Evolutionary conservation across 1,284 basidiomycete genomes (phyloP), one percentile per base, ranked within the genome.

Genomic region (Cryptococcus wingfieldii): DNA sequence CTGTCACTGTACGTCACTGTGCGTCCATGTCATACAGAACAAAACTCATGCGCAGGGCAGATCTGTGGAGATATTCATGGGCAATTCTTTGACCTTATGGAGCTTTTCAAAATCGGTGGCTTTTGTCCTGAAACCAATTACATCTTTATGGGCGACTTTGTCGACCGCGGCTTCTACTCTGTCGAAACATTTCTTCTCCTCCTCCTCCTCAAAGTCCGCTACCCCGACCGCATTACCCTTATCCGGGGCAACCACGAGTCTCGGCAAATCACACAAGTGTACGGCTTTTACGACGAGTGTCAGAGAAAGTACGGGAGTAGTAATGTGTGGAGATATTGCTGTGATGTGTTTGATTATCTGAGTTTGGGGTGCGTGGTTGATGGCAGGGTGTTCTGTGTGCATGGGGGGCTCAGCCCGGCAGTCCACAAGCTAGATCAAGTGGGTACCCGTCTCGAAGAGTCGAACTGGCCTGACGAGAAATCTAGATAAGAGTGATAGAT

Each of bases 31-130:
- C 25, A 23, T 23, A 23, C 23, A 2, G 23, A 23, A 23, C 14
- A 44, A 18, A 18, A 13, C n/a, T 10, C 42, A 44, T 19, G 5
- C 42, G 10, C 42, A 44, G 19, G 19, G 5, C 65, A 93, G 91
- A 94, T 98, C 77, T 98, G 96, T 72, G 95, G 95, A 19, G 96
- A 98, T 79, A 98, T 98, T 53, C 95, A 98, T 71, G 95, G 95
- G 12, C 95, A 98, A 74, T 98, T 98, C 76, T 96, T 89, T 76
- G 95, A 98, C 76, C 83, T 98, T 63, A 87, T 97, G 84, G 93
- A 98, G 79, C 82, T 98, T 50, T 98, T 98, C 83, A 88, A 88
- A 73, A 86, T 96, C 38, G 96, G 95, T 27, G 94, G 95, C 13
- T 86, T 86, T 69, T 98, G 93, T 77, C 95, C 95, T 51, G 87